These are phyloP conservation scores for Candida insectorum DNA, from an alignment of 805 yeast species.

Conservation along the genomic window DNA sequence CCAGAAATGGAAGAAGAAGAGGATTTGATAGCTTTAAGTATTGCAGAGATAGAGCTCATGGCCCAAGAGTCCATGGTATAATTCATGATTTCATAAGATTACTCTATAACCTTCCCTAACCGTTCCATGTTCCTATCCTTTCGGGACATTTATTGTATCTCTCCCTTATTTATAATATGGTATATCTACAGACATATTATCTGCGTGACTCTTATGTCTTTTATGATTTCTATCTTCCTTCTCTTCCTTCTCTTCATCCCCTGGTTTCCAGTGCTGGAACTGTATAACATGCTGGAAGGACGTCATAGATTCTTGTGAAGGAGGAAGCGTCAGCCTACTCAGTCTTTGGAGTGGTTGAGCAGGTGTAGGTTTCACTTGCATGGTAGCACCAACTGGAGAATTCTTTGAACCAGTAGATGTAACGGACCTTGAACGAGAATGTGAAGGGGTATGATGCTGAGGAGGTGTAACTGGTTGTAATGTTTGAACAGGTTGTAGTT, in stretches of 20 bases:
- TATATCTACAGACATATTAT: constrained; percentile 28
- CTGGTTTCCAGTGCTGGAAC: constrained; percentile 58
- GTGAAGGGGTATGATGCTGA: constrained; percentile 12
- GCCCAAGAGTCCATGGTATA: constrained; percentile 4
- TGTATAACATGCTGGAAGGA: constrained; percentile 51
- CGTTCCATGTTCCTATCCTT: constrained; percentile 1
- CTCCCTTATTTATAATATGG: no score
- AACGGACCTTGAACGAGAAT: constrained; percentile 18
- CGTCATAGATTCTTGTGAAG: constrained; percentile 42
- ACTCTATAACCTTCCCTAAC: neutral
- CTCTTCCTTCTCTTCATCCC: constrained; percentile 18
- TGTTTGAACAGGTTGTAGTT: constrained; percentile 5
- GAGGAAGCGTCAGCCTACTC: constrained; percentile 24
- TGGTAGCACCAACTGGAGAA: constrained; percentile 18
- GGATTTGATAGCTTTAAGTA: constrained; percentile 42
- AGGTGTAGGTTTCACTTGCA: constrained; percentile 41
- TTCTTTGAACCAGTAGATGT: constrained; percentile 1
- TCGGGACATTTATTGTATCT: no score
- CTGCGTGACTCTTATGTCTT: constrained; percentile 31
- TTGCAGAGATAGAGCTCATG: constrained; percentile 55
- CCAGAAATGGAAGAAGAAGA: constrained; percentile 13
- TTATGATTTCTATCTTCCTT: constrained; percentile 23
- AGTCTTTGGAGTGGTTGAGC: constrained; percentile 39
- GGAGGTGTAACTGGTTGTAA: neutral
- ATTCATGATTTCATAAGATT: neutral